Conservation (phyloP, 345 rosid genomes). For the Eucalyptus leucophloia region DNA sequence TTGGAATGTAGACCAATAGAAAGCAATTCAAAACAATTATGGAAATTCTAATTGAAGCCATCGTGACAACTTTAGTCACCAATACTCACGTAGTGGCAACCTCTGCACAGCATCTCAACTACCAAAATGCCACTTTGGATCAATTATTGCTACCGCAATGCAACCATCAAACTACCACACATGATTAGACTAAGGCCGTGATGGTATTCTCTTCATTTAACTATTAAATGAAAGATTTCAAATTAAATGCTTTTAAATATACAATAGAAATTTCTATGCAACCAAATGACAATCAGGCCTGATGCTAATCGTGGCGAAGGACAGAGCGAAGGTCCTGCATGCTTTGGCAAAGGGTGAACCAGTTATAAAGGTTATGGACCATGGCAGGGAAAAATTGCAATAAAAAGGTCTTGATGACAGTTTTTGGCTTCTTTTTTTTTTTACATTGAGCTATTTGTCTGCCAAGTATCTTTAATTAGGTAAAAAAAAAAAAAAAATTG, state of each 20-base stretch:
- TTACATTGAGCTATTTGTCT: background rate
- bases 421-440: background rate
- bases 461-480: background rate
- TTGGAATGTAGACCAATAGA: background rate
- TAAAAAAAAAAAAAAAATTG: background rate
- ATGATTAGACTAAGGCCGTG: background rate
- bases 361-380: background rate
- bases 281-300: background rate
- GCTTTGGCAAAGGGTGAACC: background rate
- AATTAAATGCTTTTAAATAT: background rate
- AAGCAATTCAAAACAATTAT: background rate
- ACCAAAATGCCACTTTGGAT: background rate
- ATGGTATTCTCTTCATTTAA: background rate
- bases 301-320: background rate
- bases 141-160: background rate
- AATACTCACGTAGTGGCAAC: background rate
- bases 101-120: background rate
- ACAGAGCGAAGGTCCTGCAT: background rate
- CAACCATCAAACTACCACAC: background rate
- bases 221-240: background rate
- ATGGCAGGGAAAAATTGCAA: background rate
- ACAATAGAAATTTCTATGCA: background rate
- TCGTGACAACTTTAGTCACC: background rate
- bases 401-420: background rate
- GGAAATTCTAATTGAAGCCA: background rate